phyloP scores from a whole-genome alignment of 371 early-diverging fungal species.

The Antonospora locustae region DNA sequence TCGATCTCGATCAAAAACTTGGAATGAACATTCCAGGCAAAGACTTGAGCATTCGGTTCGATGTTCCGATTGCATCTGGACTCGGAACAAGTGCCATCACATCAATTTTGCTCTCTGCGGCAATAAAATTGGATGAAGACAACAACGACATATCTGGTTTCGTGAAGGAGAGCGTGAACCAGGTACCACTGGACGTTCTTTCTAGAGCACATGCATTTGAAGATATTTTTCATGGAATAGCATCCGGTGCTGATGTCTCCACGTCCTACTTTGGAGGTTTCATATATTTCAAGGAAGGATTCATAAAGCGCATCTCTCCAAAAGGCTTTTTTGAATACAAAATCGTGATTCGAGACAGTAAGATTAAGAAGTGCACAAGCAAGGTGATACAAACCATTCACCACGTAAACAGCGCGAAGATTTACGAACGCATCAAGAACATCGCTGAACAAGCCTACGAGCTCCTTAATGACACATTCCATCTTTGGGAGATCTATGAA shows the following conservation, averaged over 20 bases:
- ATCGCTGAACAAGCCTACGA: constrained; percentile 18
- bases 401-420: constrained; percentile 2
- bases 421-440: constrained; percentile 12
- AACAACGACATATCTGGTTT: neutral
- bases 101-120: constrained; percentile 16
- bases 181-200: neutral
- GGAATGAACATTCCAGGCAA: neutral
- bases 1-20: constrained; percentile 1
- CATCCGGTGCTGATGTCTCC: constrained; percentile 27
- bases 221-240: constrained; percentile 31
- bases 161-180: neutral
- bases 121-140: neutral
- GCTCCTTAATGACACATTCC: constrained; percentile 10
- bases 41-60: constrained; percentile 1
- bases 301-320: neutral
- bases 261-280: constrained; percentile 11
- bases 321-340: constrained; percentile 10
- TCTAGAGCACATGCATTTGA: constrained; percentile 10
- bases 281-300: constrained; percentile 17
- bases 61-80: constrained; percentile 16
- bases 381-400: neutral
- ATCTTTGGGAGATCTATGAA: constrained; percentile 13
- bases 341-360: constrained; percentile 24
- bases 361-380: constrained; percentile 9
- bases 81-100: constrained; percentile 26